phyloP scores from a whole-genome alignment of 257 asterid species.

The Mentha longifolia region DNA sequence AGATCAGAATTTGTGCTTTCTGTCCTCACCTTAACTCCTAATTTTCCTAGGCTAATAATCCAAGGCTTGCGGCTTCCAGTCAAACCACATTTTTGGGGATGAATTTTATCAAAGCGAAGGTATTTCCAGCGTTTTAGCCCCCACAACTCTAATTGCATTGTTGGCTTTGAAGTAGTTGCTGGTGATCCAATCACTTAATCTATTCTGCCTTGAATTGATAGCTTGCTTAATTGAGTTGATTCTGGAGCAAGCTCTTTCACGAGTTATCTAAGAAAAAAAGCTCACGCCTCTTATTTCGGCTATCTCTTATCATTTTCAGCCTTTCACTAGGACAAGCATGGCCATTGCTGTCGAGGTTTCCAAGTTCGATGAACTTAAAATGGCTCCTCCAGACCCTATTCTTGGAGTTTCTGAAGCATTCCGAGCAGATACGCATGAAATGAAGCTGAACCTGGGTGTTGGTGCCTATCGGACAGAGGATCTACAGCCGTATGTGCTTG shows the following conservation, averaged over 20 bases:
- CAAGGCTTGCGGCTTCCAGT: constrained; percentile 45
- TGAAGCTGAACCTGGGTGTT: constrained; percentile 95
- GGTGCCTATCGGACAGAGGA: constrained; percentile 99
- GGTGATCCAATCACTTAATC: neutral
- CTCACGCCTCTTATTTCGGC: neutral
- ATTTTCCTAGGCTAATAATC: no score
- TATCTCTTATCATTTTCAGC: constrained; percentile 39
- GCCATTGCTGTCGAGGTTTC: constrained; percentile 61
- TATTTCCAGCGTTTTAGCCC: constrained; percentile 28
- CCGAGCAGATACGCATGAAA: constrained; percentile 80
- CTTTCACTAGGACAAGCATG: constrained; percentile 66
- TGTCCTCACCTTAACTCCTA: no score
- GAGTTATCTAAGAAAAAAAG: neutral
- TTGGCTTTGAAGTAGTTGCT: neutral
- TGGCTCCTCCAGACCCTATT: constrained; percentile 99
- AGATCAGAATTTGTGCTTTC: neutral
- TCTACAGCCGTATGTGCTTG: constrained; percentile 95
- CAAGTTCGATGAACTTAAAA: constrained; percentile 63
- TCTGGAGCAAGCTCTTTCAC: constrained; percentile 18
- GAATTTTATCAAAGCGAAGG: constrained; percentile 53
- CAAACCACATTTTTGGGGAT: constrained; percentile 44
- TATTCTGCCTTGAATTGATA: neutral
- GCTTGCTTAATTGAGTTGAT: neutral
- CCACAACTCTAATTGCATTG: neutral
- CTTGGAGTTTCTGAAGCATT: constrained; percentile 98